Evolutionary conservation across 129 eudicot species (phyloP).

Genomic region (Flaveria bidentis): DNA sequence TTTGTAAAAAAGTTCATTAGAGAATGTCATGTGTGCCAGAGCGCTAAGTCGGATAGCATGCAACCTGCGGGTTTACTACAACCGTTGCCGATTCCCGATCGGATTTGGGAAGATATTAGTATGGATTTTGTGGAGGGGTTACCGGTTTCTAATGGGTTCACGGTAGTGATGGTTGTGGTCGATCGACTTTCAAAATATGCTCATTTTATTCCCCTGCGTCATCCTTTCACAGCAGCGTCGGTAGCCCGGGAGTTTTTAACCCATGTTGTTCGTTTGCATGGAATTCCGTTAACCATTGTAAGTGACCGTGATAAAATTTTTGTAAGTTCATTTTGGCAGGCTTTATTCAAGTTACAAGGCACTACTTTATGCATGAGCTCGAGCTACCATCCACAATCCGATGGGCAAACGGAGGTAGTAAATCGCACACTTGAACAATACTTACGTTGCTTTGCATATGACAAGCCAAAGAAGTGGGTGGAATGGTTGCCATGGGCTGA

Average conservation of each 20-base stretch:
- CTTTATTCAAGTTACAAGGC: background rate
- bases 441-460: background rate
- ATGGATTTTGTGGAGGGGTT: background rate
- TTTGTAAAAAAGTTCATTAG: background rate
- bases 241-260: background rate
- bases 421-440: background rate
- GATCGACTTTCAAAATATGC: background rate
- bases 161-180: background rate
- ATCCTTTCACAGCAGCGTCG: background rate
- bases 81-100: background rate
- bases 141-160: background rate
- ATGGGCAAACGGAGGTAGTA: background rate
- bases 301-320: background rate
- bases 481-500: background rate
- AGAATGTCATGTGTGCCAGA: background rate
- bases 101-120: background rate
- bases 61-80: background rate
- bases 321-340: background rate
- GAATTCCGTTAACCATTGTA: background rate
- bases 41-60: background rate
- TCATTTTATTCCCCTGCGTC: background rate
- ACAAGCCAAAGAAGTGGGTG: background rate
- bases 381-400: background rate
- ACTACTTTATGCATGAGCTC: background rate
- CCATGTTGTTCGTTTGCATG: background rate